phyloP scores from a whole-genome alignment of 108 stramenopile genomes.

The Fragilaria crotonensis region DNA sequence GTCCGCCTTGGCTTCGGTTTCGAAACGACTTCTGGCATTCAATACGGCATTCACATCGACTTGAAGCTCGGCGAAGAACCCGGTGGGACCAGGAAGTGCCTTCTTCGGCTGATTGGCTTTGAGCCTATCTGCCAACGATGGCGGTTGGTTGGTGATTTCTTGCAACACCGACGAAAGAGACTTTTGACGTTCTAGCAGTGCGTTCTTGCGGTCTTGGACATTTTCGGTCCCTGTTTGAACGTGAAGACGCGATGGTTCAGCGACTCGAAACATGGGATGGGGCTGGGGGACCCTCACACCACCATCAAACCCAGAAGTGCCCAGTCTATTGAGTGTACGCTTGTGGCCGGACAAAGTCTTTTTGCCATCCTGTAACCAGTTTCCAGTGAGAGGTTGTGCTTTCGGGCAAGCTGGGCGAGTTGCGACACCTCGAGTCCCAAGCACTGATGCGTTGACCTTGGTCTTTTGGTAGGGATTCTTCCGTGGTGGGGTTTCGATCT shows the following conservation, averaged over 20 bases:
- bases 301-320: not conserved
- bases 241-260: not conserved
- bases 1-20: conserved; percentile 54
- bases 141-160: not conserved
- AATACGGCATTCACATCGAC: conserved; percentile 14
- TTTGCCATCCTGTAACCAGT: not conserved
- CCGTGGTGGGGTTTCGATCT: not conserved
- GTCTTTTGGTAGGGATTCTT: not conserved
- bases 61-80: not conserved
- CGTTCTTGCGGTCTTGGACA: not conserved
- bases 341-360: not conserved
- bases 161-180: not conserved
- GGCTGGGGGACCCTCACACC: not conserved
- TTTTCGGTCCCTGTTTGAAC: not conserved
- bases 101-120: not conserved
- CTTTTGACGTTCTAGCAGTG: not conserved
- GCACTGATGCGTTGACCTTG: not conserved
- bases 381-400: too few species aligned
- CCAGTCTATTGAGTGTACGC: not conserved
- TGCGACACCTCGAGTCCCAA: not conserved
- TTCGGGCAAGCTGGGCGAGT: too few species aligned
- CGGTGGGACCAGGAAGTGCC: not conserved
- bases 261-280: not conserved
- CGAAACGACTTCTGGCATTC: conserved; percentile 64
- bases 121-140: not conserved